Base-by-base conservation (phyloP, 2,329 filamentous ascomycete species). In the Colletotrichum eremochloae region DNA sequence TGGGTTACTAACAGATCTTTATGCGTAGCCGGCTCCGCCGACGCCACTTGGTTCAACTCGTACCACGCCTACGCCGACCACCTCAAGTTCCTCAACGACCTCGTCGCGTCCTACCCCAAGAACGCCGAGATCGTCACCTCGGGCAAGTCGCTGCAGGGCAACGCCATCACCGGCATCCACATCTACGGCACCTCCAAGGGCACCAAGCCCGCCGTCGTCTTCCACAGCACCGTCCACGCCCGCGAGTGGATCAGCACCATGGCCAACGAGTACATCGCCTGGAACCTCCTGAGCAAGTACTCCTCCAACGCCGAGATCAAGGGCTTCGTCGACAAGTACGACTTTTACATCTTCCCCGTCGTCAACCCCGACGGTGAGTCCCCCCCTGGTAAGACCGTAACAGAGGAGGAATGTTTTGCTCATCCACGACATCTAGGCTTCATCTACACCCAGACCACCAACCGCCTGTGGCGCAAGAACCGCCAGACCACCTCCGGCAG, bases 301-400 rank as follows among this genome's bases (percentile, higher is more conserved):
- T 48, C 67, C 46, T 42, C 71, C 15, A 62, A 74, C 18, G 74
- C 79, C 44, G 76, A 80, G 18, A 76, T 83, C 52, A 81, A 79
- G 58, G 76, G 77, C 3, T 85, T 86, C 74, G 82, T 90, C 61
- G 83, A 89, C 78, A 85, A 83, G 63, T 89, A 88, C 77, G 89
- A 91, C 81, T 88, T 89, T 78, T 91, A 88, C 81, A 86, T 91
- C 75, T 82, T 87, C 74, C 85, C 86, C 3, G 78, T 88, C 44
- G 85, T 86, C 48, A 89, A 89, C 76, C 87, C 87, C 0, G 87
- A 89, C 75, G 86, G 83, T 83, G 75, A 71, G 79, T 61, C 8
- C 1, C 9, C 33, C 36, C 2, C 5, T 0, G 15, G 15, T 1
- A 5, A 42, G 40, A 42, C 15, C 14, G 40, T 5, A 18, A 5